Conservation (phyloP, 164 flowering plant species). For the Santalum album region DNA sequence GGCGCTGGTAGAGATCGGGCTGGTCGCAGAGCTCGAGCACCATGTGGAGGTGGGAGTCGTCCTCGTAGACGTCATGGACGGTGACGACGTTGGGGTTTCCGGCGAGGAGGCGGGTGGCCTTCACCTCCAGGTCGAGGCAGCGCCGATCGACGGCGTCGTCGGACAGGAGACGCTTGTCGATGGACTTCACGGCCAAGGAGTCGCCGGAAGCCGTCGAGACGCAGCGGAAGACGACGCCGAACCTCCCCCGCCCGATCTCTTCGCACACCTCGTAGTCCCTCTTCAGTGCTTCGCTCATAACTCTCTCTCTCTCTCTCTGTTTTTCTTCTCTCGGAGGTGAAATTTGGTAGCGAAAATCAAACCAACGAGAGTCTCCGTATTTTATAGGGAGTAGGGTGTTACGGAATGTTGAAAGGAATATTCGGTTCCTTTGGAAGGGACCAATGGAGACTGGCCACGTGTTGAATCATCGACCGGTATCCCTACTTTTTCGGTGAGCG, state of each 20-base stretch:
- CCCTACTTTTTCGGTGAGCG: too few species aligned
- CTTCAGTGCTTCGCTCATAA: slow-evolving; percentile 42
- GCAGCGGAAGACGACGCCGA: slow-evolving; percentile 63
- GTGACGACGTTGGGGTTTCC: slow-evolving; percentile 39
- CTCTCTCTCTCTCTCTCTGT: background rate
- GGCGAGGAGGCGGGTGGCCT: slow-evolving; percentile 34
- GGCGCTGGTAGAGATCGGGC: slow-evolving; percentile 31
- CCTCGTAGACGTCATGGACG: slow-evolving; percentile 38
- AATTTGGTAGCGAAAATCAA: too few species aligned
- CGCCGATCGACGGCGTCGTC: slow-evolving; percentile 46
- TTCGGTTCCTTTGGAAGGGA: background rate
- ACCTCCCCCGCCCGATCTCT: slow-evolving; percentile 78
- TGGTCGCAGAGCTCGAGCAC: slow-evolving; percentile 42
- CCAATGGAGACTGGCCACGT: background rate
- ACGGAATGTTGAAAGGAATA: background rate
- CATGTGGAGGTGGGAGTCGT: slow-evolving; percentile 36
- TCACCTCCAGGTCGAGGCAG: slow-evolving; percentile 55
- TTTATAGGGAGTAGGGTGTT: background rate
- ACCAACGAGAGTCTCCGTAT: too few species aligned
- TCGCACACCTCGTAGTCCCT: slow-evolving; percentile 46
- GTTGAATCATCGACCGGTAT: background rate
- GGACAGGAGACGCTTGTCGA: slow-evolving; percentile 42
- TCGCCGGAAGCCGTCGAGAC: slow-evolving; percentile 24
- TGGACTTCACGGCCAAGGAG: slow-evolving; percentile 56
- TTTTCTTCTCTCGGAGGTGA: background rate